Evolutionary conservation across 257 asterid species (phyloP), one percentile per base, ranked within the genome.

Genomic region (Leptodermis oblonga): DNA sequence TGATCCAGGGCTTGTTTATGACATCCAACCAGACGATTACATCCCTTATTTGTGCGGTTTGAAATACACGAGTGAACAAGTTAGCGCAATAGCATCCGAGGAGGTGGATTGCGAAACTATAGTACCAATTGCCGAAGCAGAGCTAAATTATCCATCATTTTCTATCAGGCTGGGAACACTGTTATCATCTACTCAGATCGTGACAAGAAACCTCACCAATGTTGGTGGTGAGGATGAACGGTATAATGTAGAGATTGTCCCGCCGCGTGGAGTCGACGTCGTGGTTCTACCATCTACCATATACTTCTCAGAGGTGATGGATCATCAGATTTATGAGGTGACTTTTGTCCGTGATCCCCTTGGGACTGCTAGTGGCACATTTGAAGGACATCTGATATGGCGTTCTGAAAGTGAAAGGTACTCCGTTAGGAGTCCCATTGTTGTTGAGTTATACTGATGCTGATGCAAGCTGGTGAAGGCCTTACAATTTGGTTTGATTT

Each of bases 1-100:
- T 28, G 77, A 83, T 48, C 91, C 88, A 0, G 91, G 91, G 39
- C 76, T 85, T 13, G 43, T 85, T n/a, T n/a, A n/a, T n/a, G n/a
- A n/a, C n/a, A n/a, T n/a, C n/a, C n/a, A n/a, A n/a, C n/a, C n/a
- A n/a, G n/a, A n/a, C n/a, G n/a, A n/a, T n/a, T n/a, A n/a, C n/a
- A n/a, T n/a, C n/a, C n/a, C n/a, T n/a, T n/a, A n/a, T n/a, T n/a
- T n/a, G n/a, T n/a, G n/a, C n/a, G n/a, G n/a, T n/a, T n/a, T n/a
- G n/a, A n/a, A n/a, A 17, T 84, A 82, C 75, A 82, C 87, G 0
- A 18, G 36, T 53, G 30, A 60, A 28, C 48, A 83, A 12, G 76
- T 83, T 0, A 64, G 77, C 4, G 14, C 0, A 4, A 33, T 77
- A 31, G 1, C 71, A 4, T 76, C 72, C 4, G 64, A 42, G 7